phyloP scores from a whole-genome alignment of 148 eudicot species.

The Cornus suecica region DNA sequence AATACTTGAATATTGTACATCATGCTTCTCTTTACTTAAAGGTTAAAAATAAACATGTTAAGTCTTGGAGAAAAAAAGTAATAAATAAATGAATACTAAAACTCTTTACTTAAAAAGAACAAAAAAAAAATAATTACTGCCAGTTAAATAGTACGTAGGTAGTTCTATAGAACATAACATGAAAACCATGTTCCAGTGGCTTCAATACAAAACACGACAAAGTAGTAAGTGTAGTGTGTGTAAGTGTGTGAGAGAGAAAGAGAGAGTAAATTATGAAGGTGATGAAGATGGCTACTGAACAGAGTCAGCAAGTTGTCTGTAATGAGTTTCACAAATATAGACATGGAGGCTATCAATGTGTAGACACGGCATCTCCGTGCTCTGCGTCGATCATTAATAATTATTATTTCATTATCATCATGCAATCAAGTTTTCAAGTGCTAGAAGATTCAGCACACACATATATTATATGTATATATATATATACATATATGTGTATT shows the following conservation, averaged over 20 bases:
- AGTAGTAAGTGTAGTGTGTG: not conserved
- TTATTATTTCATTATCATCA: not conserved
- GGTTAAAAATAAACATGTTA: no score
- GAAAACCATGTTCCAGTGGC: not conserved
- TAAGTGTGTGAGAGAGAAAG: constrained; percentile 3
- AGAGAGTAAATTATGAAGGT: not conserved
- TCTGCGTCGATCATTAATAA: constrained; percentile 6
- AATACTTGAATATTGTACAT: no score
- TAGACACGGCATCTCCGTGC: constrained; percentile 61
- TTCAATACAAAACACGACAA: not conserved
- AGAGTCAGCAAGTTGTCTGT: constrained; percentile 33
- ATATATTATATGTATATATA: no score
- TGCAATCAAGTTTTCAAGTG: not conserved
- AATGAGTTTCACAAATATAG: constrained; percentile 6
- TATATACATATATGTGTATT: no score
- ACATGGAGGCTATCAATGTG: constrained; percentile 38
- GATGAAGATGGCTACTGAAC: constrained; percentile 10
- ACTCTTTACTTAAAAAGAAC: no score
- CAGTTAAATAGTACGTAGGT: no score
- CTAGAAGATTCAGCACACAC: not conserved
- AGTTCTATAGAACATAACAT: no score
- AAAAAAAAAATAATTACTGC: no score
- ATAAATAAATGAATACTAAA: no score
- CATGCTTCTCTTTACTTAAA: no score
- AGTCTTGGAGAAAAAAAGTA: no score